These are phyloP conservation scores for Magnusiomyces suaveolens DNA, from an alignment of 1,139 yeast species.

Conservation along the genomic window DNA sequence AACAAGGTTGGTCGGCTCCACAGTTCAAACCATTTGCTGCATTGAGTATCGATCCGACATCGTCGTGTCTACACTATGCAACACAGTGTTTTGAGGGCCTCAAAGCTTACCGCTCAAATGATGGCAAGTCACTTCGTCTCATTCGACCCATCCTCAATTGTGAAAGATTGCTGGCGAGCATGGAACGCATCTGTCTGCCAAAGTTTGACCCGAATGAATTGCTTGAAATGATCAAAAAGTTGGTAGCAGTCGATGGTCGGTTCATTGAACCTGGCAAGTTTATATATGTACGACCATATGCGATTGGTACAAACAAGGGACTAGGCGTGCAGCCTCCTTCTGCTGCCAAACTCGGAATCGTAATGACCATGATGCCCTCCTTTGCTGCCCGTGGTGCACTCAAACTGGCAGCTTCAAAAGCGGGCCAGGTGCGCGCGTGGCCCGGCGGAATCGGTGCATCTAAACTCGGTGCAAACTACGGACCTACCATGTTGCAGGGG, in stretches of 20 bases:
- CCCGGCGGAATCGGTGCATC: conserved; percentile 97
- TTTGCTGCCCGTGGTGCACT: conserved; percentile 29
- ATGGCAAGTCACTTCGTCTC: conserved; percentile 32
- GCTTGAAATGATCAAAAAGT: conserved; percentile 33
- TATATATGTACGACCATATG: conserved; percentile 28
- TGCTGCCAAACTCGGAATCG: conserved; percentile 34
- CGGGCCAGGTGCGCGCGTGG: conserved; percentile 79
- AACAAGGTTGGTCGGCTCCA: conserved; percentile 36
- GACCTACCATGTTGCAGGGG: conserved; percentile 37
- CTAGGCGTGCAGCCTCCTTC: conserved; percentile 36
- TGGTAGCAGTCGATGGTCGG: conserved; percentile 32
- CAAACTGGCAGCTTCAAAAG: conserved; percentile 32
- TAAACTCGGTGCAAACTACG: conserved; percentile 92
- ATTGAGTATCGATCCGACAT: conserved; percentile 28
- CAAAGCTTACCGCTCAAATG: conserved; percentile 28
- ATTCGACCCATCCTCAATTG: conserved; percentile 39
- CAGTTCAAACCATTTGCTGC: conserved; percentile 35
- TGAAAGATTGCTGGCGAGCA: conserved; percentile 36
- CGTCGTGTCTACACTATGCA: conserved; percentile 30
- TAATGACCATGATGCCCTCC: conserved; percentile 34
- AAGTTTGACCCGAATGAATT: conserved; percentile 35
- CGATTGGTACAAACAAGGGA: conserved; percentile 30
- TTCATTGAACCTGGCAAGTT: conserved; percentile 31
- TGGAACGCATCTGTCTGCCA: conserved; percentile 36
- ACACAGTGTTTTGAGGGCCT: conserved; percentile 32